A percentile compares a stretch with the other conserved stretches of the same genome.
phyloP scores from a whole-genome alignment of 768 basidiomycete species.

The Kwoniella shandongensis region DNA sequence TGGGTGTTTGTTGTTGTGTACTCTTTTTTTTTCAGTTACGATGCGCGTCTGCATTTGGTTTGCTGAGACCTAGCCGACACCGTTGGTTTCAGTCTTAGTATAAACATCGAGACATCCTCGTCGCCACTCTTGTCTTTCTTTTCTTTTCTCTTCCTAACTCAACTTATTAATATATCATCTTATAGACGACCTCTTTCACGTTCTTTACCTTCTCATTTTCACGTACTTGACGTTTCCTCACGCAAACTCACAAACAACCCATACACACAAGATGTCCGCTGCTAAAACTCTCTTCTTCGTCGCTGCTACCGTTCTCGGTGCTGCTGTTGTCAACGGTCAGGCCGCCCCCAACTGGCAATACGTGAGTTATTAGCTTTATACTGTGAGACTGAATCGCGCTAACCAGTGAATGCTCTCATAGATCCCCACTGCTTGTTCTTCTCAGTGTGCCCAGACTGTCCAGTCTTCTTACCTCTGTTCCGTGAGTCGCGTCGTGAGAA shows the following conservation, averaged over 20 bases:
- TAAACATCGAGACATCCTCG: constrained; percentile 1
- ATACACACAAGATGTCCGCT: constrained; percentile 29
- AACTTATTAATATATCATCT: not conserved
- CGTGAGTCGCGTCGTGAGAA: constrained; percentile 23
- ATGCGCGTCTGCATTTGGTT: too few relatives aligned
- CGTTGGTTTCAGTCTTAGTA: not conserved
- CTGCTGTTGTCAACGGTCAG: constrained; percentile 35
- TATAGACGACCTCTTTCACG: constrained; percentile 4
- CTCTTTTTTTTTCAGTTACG: not conserved
- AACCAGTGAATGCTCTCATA: not conserved
- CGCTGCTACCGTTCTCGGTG: constrained; percentile 34
- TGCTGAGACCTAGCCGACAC: too few relatives aligned
- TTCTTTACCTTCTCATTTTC: constrained; percentile 5
- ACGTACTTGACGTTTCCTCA: not conserved
- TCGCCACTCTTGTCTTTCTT: constrained; percentile 1
- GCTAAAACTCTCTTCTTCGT: constrained; percentile 34
- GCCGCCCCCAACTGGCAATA: constrained; percentile 43
- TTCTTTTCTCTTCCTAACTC: not conserved
- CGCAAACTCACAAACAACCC: constrained; percentile 1
- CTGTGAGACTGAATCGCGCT: not conserved
- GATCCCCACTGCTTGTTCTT: constrained; percentile 47
- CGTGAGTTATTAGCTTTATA: constrained; percentile 18
- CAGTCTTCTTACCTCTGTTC: constrained; percentile 43
- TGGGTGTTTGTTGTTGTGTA: too few relatives aligned
- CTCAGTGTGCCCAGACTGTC: constrained; percentile 39